phyloP scores from a whole-genome alignment of 2,329 filamentous ascomycete species.

The Neodidymelliopsis sp. region DNA sequence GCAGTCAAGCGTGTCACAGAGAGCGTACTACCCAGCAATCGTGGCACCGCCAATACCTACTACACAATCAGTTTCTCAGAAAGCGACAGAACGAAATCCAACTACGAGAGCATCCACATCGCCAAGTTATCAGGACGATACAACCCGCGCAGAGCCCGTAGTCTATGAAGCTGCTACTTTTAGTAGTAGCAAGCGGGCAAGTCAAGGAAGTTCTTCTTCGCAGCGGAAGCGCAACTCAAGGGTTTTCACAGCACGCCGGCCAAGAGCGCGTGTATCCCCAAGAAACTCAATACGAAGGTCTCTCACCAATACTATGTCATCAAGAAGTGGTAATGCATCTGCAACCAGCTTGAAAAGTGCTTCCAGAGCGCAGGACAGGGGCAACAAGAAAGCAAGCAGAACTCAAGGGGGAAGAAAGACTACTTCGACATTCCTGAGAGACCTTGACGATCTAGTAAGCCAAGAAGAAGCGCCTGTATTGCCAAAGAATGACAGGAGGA shows the following conservation, averaged over 20 bases:
- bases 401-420: slow-evolving; percentile 23
- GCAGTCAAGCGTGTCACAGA: slow-evolving; percentile 5
- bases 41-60: not conserved
- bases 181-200: not conserved
- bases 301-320: not conserved
- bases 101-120: no score
- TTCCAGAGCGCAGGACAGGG: not conserved
- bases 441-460: slow-evolving; percentile 40
- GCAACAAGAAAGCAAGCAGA: not conserved
- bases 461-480: not conserved
- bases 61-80: no score
- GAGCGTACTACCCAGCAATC: not conserved
- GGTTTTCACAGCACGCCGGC: not conserved
- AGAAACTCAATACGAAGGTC: not conserved
- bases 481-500: not conserved
- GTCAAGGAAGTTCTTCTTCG: not conserved
- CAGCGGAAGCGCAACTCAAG: not conserved
- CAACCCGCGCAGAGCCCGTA: not conserved
- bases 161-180: not conserved
- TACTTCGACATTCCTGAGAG: slow-evolving; percentile 35
- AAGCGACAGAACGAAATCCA: no score
- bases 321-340: not conserved
- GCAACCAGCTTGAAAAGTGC: not conserved
- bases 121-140: not conserved
- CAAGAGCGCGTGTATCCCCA: not conserved